Percentiles rank a stretch among this genome's conserved stretches.
phyloP scores from a whole-genome alignment of 768 basidiomycete genomes.

The Astraeus odoratus region DNA sequence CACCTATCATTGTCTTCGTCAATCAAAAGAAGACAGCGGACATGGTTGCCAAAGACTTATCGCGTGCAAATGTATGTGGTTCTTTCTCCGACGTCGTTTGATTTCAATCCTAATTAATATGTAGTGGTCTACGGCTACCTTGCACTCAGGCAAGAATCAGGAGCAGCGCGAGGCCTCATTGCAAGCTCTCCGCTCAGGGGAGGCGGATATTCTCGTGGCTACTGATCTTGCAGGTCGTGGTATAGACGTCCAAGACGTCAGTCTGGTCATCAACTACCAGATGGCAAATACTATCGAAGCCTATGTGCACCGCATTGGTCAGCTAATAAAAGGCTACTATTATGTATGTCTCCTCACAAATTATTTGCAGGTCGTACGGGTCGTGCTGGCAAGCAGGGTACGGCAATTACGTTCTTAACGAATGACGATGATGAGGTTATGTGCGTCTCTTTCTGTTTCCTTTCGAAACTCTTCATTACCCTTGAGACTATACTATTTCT shows the following conservation, averaged over 20 bases:
- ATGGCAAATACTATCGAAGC: slow-evolving; percentile 96
- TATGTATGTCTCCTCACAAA: slow-evolving; percentile 2
- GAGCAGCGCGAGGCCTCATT: slow-evolving; percentile 93
- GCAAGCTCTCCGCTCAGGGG: slow-evolving; percentile 78
- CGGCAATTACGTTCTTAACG: slow-evolving; percentile 91
- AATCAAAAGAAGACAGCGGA: slow-evolving; percentile 99
- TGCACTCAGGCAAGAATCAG: slow-evolving; percentile 97
- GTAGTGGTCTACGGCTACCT: slow-evolving; percentile 83
- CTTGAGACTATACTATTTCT: not conserved
- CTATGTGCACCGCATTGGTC: slow-evolving; percentile 96
- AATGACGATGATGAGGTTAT: slow-evolving; percentile 97
- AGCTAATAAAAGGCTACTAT: slow-evolving; percentile 19
- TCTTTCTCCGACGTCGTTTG: not conserved
- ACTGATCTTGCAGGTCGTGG: slow-evolving; percentile 98
- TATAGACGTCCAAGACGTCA: slow-evolving; percentile 97
- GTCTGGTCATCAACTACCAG: slow-evolving; percentile 94
- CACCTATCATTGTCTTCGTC: slow-evolving; percentile 98
- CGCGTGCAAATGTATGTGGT: slow-evolving; percentile 72
- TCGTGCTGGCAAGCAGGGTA: slow-evolving; percentile 92
- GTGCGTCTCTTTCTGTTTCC: slow-evolving; percentile 42
- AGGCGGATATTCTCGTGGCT: slow-evolving; percentile 86
- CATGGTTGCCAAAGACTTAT: slow-evolving; percentile 92
- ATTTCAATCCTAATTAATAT: slow-evolving; percentile 6
- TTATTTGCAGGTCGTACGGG: slow-evolving; percentile 81
- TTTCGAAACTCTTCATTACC: slow-evolving; percentile 3